These are phyloP conservation scores for Coleophoma crateriformis DNA, from an alignment of 2,329 filamentous ascomycete genomes.

Conservation along the genomic window DNA sequence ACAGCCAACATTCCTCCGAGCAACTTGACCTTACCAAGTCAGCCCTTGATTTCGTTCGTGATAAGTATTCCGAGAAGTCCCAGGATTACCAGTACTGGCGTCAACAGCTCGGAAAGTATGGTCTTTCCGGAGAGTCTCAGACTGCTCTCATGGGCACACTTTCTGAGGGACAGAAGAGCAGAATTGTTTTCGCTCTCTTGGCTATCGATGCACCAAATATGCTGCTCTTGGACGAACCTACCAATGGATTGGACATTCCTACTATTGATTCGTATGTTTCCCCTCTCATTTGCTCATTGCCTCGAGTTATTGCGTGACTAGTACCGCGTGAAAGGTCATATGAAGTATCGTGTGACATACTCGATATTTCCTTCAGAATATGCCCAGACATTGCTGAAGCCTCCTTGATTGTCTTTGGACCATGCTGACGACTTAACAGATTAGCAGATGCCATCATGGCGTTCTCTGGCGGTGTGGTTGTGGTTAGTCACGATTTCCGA, in stretches of 20 bases:
- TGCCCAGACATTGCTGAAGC: no score
- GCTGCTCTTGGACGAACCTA: slow-evolving; percentile 95
- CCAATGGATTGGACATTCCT: slow-evolving; percentile 98
- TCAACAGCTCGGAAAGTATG: slow-evolving; percentile 93
- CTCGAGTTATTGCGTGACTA: no score
- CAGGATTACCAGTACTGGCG: slow-evolving; percentile 99
- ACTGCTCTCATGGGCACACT: slow-evolving; percentile 97
- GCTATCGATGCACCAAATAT: slow-evolving; percentile 97
- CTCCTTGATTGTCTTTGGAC: background rate
- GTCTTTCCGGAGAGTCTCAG: slow-evolving; percentile 87
- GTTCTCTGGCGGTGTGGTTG: slow-evolving; percentile 89
- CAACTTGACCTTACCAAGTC: slow-evolving; percentile 98
- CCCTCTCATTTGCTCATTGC: no score
- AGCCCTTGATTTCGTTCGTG: slow-evolving; percentile 92
- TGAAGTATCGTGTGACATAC: no score
- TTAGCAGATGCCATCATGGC: slow-evolving; percentile 96
- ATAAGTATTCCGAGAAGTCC: slow-evolving; percentile 83
- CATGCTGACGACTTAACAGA: background rate
- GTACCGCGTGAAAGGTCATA: no score
- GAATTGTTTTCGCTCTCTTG: slow-evolving; percentile 95
- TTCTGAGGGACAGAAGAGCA: slow-evolving; percentile 94
- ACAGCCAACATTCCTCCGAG: slow-evolving; percentile 97
- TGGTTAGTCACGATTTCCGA: slow-evolving; percentile 99
- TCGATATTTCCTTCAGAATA: no score
- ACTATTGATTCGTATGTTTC: slow-evolving; percentile 75